phyloP scores from a whole-genome alignment of 1,284 basidiomycete species.

The Fistulinella cinereoalba region DNA sequence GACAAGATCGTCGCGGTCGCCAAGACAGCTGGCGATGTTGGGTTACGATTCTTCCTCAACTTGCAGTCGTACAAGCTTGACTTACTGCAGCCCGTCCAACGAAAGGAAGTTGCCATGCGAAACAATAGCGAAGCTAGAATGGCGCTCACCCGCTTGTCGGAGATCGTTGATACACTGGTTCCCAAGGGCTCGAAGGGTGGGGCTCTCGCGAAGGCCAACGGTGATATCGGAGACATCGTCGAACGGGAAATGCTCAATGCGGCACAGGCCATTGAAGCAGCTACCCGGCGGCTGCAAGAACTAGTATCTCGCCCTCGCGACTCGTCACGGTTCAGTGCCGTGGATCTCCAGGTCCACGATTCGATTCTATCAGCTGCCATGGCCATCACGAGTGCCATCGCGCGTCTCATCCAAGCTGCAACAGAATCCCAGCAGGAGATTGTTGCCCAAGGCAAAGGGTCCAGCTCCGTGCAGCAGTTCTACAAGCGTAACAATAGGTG shows the following conservation, averaged over 20 bases:
- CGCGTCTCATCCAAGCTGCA: slow-evolving; percentile 91
- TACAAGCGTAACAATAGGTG: slow-evolving; percentile 99
- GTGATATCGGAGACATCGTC: slow-evolving; percentile 95
- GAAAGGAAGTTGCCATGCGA: slow-evolving; percentile 86
- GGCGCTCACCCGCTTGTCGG: slow-evolving; percentile 83
- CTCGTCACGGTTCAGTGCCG: slow-evolving; percentile 77
- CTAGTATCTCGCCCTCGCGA: slow-evolving; percentile 90
- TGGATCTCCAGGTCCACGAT: slow-evolving; percentile 97
- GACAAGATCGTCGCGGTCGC: slow-evolving; percentile 90
- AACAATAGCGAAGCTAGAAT: slow-evolving; percentile 85
- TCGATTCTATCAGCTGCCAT: slow-evolving; percentile 92
- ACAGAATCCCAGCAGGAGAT: slow-evolving; percentile 99
- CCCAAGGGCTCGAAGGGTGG: slow-evolving; percentile 80
- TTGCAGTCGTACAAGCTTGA: slow-evolving; percentile 94
- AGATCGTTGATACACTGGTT: slow-evolving; percentile 82
- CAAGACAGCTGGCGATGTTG: slow-evolving; percentile 82
- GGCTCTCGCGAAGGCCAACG: slow-evolving; percentile 74
- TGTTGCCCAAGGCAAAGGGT: slow-evolving; percentile 91
- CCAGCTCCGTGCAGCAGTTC: slow-evolving; percentile 91
- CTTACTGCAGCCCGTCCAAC: slow-evolving; percentile 67
- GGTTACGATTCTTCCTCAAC: slow-evolving; percentile 91
- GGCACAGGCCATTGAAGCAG: slow-evolving; percentile 90
- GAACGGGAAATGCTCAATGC: slow-evolving; percentile 96
- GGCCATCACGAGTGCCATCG: slow-evolving; percentile 94
- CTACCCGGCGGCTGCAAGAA: slow-evolving; percentile 85